Evolutionary conservation across 768 basidiomycete genomes (phyloP).

Genomic region (Daedalea quercina): DNA sequence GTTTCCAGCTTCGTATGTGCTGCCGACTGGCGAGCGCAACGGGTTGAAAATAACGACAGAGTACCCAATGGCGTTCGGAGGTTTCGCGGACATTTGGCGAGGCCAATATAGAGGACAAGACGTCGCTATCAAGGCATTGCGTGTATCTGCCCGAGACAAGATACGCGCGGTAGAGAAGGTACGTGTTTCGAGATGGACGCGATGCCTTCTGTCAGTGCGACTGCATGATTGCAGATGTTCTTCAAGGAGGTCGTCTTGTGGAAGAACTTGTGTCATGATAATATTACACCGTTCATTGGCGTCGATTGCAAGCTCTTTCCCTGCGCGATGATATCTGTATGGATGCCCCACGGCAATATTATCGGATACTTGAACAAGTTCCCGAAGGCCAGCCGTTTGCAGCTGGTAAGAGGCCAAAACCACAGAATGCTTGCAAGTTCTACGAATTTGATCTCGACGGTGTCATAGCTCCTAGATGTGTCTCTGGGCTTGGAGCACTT

Average conservation of each 20-base stretch:
- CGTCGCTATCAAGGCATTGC: constrained; percentile 3
- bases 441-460: too few species aligned
- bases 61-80: constrained; percentile 2
- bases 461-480: not conserved
- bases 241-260: constrained; percentile 3
- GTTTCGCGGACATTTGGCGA: constrained; percentile 7
- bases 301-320: constrained; percentile 3
- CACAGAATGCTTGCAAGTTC: too few species aligned
- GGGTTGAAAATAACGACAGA: not conserved
- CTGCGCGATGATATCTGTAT: constrained; percentile 3
- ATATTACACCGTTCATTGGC: constrained; percentile 3
- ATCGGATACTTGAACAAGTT: not conserved
- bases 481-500: constrained; percentile 1
- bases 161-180: not conserved
- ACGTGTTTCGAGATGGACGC: not conserved
- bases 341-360: constrained; percentile 10
- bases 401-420: constrained; percentile 1
- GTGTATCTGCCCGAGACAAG: not conserved
- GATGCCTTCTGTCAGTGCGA: not conserved
- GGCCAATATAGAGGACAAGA: not conserved
- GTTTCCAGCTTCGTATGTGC: not conserved
- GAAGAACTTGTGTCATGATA: constrained; percentile 3
- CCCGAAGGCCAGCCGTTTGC: not conserved
- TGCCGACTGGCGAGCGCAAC: not conserved
- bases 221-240: not conserved